Evolutionary conservation across 2,329 filamentous ascomycete genomes (phyloP), one percentile per base, ranked within the genome.

Genomic region (Aureobasidium sp.): DNA sequence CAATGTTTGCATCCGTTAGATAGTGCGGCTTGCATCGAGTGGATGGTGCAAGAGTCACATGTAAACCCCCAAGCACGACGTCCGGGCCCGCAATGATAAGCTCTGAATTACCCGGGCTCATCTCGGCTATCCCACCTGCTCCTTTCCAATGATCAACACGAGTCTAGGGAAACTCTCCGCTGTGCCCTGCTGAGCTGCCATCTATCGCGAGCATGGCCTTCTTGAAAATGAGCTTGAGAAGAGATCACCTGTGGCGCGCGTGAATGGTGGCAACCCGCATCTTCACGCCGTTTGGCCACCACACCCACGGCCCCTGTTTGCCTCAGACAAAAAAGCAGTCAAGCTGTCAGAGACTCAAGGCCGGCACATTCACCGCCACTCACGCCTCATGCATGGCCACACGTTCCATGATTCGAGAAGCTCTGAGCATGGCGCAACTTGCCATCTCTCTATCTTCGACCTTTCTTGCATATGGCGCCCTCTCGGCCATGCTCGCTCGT

Each of bases 401-500:
- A 47, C n/a, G 29, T 58, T 58, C 22, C 42, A 47, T 58, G 54
- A 47, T 58, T 58, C 54, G 54, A 58, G 54, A 47, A 47, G 54
- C 19, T 39, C 14, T 29, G 4, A 19, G 14, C 15, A 37, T 48
- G 40, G 54, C 42, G 40, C 42, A 37, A 58, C 47, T 12, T 12
- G 17, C 17, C 15, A 31, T 8, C 9, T 42, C 35, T 29, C 27
- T 35, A 47, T 58, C n/a, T 12, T 37, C 24, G 50, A 42, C 15
- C 9, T 42, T 24, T 40, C 40, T 45, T 57, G 39, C 37, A 57
- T 22, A 44, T 27, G 39, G 37, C 52, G 50, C 37, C 19, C 19
- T 42, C 35, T 31, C 50, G 27, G 24, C 27, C 39, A n/a, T 57
- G n/a, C 19, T 35, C 5, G 4, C 35, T 54, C 24, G 35, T 40